Evolutionary conservation across 176 grass and related monocot genomes (phyloP), one percentile per base, ranked within the genome.

Genomic region (Eragrostis curvula): DNA sequence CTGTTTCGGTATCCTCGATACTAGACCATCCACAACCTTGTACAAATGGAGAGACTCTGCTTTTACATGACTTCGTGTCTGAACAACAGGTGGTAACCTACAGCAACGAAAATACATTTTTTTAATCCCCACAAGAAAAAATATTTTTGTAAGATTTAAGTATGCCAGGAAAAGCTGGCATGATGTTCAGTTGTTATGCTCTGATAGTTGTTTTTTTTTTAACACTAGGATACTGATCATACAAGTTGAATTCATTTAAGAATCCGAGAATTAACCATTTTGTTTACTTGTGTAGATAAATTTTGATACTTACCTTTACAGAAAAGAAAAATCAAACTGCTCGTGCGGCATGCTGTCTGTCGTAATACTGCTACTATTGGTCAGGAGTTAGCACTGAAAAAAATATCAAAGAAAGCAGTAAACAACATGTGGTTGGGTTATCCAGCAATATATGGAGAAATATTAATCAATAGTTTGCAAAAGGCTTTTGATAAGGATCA

Each of bases 351-450:
- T 57, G 23, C 20, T 86, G n/a, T 68, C 20, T 86, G n/a, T 68
- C 9, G 11, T n/a, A 66, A 44, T 74, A 86, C 60, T 49, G 79
- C 68, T 70, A 51, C 67, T 86, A 79, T 83, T 85, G 63, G 29
- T 79, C 78, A 68, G 84, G 74, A 83, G 88, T 86, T 32, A 90
- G 79, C 79, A 83, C 88, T 90, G 84, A 29, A 66, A 18, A 57
- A 28, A 68, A 18, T 53, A 81, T 21, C 32, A 73, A 84, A 68
- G 6, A 80, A 62, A 50, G 25, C 12, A 27, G 74, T 79, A 79
- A 84, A 68, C 12, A 51, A 24, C 68, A 27, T 67, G n/a, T 61
- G 51, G 81, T 44, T 66, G 50, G 15, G 27, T 63, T 17, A 68
- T 50, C 29, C 5, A 13, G 20, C 24, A 43, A 79, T 21, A 49